Percentiles rank a stretch among this genome's conserved stretches.
phyloP scores from a whole-genome alignment of 495 filamentous ascomycete species.

The Annulohypoxylon maeteangense region DNA sequence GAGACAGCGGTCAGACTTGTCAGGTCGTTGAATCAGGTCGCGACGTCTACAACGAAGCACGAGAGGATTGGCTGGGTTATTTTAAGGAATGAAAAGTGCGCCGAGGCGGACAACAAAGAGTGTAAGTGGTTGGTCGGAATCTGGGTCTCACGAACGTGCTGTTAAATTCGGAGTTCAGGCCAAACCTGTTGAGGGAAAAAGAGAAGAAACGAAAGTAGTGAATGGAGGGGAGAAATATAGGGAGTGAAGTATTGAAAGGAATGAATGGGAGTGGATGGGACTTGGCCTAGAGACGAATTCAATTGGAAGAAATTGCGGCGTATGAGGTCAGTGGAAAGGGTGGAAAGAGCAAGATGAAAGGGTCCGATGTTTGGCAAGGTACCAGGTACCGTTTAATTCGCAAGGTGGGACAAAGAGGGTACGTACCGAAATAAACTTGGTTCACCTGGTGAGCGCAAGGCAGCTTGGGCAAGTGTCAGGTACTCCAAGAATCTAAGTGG shows the following conservation, averaged over 20 bases:
- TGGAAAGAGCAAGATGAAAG: conserved; percentile 29
- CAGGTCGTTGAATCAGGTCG: conserved; percentile 21
- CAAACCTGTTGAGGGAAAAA: conserved; percentile 47
- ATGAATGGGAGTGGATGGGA: conserved; percentile 32
- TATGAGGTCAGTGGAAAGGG: conserved; percentile 27
- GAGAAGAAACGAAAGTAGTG: conserved; percentile 41
- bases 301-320: conserved; percentile 24
- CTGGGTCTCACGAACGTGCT: conserved; percentile 44
- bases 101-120: conserved; percentile 45
- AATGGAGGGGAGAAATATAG: conserved; percentile 42
- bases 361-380: conserved; percentile 33
- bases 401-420: conserved; percentile 10
- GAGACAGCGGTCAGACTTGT: conserved; percentile 22
- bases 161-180: conserved; percentile 41
- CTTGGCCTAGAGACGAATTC: conserved; percentile 13
- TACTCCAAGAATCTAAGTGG: conserved; percentile 33
- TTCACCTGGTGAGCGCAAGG: not conserved
- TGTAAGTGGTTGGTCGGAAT: conserved; percentile 43
- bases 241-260: conserved; percentile 49
- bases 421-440: conserved; percentile 32
- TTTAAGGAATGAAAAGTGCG: conserved; percentile 56
- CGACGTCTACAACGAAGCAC: conserved; percentile 30
- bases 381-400: conserved; percentile 1
- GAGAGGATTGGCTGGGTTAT: conserved; percentile 34
- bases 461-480: conserved; percentile 7